These are phyloP conservation scores for Tuber microsphaerosporum DNA, from an alignment of 495 filamentous ascomycete species.

Conservation along the genomic window DNA sequence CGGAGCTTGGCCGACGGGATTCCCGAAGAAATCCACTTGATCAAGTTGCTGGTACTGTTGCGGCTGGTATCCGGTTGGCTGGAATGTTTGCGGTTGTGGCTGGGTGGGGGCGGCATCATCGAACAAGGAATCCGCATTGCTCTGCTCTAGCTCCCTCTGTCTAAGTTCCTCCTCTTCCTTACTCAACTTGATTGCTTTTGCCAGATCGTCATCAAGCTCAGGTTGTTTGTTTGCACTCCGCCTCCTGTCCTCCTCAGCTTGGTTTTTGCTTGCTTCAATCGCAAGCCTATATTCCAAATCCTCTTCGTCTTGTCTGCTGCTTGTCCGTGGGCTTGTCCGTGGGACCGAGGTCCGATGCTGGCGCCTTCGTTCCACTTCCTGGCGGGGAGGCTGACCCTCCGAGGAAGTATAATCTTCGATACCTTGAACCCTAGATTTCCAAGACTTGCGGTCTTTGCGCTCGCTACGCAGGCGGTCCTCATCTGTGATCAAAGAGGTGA, in stretches of 20 bases:
- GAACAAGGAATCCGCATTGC: slow-evolving; percentile 77
- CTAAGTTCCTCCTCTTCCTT: slow-evolving; percentile 83
- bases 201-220: slow-evolving; percentile 75
- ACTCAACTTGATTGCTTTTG: slow-evolving; percentile 92
- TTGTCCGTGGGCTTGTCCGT: slow-evolving; percentile 21
- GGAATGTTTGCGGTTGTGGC: slow-evolving; percentile 52
- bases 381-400: slow-evolving; percentile 23
- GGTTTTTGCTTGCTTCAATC: slow-evolving; percentile 90
- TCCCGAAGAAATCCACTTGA: slow-evolving; percentile 93
- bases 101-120: slow-evolving; percentile 60
- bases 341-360: slow-evolving; percentile 36
- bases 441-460: slow-evolving; percentile 81
- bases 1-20: slow-evolving; percentile 58
- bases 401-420: slow-evolving; percentile 68
- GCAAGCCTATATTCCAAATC: slow-evolving; percentile 89
- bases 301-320: slow-evolving; percentile 55
- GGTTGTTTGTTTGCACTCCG: slow-evolving; percentile 48
- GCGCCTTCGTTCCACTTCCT: slow-evolving; percentile 45
- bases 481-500: slow-evolving; percentile 87
- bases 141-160: slow-evolving; percentile 80
- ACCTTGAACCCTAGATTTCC: slow-evolving; percentile 93
- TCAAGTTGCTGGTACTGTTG: slow-evolving; percentile 86
- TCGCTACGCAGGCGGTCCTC: slow-evolving; percentile 90
- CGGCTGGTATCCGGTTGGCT: slow-evolving; percentile 51
- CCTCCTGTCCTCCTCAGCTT: slow-evolving; percentile 87